Evolutionary conservation across 73 alveolate species (phyloP).

Genomic region (Symbiodinium pilosum): DNA sequence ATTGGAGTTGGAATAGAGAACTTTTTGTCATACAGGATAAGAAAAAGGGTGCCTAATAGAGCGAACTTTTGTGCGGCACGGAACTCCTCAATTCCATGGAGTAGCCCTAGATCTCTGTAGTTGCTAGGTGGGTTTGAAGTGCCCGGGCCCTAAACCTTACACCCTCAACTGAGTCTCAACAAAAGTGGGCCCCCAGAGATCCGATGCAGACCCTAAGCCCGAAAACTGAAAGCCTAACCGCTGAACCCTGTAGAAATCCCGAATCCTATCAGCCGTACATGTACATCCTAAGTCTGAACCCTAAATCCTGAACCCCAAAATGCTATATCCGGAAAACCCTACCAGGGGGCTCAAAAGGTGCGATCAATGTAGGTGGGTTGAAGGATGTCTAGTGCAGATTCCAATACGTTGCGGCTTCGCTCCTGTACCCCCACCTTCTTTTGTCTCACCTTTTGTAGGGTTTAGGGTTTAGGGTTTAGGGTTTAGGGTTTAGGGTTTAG

Average conservation of each 20-base stretch:
- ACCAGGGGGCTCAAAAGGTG: background rate
- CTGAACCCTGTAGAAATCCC: background rate
- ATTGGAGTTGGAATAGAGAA: too few species aligned
- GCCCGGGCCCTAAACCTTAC: too few species aligned
- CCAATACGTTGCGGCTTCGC: too few species aligned
- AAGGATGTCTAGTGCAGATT: too few species aligned
- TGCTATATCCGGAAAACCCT: background rate
- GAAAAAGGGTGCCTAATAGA: too few species aligned
- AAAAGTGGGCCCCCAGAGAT: background rate
- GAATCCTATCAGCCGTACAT: background rate
- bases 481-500: constrained; percentile 1
- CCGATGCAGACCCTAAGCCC: background rate
- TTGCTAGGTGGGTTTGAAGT: too few species aligned
- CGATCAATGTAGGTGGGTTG: too few species aligned
- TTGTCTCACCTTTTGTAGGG: background rate
- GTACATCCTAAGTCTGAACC: background rate
- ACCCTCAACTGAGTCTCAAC: background rate
- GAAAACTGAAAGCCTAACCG: background rate
- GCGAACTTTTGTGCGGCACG: too few species aligned
- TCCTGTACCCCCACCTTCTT: background rate
- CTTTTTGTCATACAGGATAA: too few species aligned
- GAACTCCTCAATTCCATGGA: too few species aligned
- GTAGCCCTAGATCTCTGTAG: too few species aligned
- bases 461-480: background rate
- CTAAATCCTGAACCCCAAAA: background rate